Percentiles rank a stretch among this genome's conserved stretches.
Evolutionary conservation across 768 basidiomycete genomes (phyloP).

Genomic region (Boletus barrowsii): DNA sequence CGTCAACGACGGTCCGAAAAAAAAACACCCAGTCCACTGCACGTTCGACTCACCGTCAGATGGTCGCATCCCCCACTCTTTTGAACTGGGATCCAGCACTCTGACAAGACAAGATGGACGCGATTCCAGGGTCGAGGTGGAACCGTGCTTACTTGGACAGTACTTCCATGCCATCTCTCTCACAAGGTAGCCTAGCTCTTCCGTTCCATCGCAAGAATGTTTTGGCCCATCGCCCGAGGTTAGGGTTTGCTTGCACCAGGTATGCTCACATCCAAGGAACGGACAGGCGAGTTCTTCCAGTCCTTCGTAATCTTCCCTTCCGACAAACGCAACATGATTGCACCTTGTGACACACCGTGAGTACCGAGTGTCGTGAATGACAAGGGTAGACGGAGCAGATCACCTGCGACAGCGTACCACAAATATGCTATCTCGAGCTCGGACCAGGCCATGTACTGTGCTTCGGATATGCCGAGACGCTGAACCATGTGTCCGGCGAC

Average conservation of each 20-base stretch:
- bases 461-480: constrained; percentile 35
- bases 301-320: constrained; percentile 43
- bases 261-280: constrained; percentile 42
- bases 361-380: background rate
- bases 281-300: constrained; percentile 48
- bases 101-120: constrained; percentile 16
- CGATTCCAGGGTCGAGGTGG: background rate
- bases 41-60: constrained; percentile 46
- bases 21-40: background rate
- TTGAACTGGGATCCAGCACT: constrained; percentile 50
- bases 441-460: constrained; percentile 37
- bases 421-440: constrained; percentile 45
- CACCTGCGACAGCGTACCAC: constrained; percentile 51
- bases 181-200: constrained; percentile 52
- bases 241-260: constrained; percentile 55
- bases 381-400: background rate
- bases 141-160: constrained; percentile 47
- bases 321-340: constrained; percentile 44
- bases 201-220: constrained; percentile 57
- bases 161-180: constrained; percentile 54
- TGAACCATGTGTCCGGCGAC: constrained; percentile 37
- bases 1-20: background rate
- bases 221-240: constrained; percentile 27
- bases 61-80: constrained; percentile 57
- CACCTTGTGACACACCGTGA: constrained; percentile 39